These are phyloP conservation scores for Colletotrichum gloeosporioides DNA, from an alignment of 2,329 filamentous ascomycete genomes.

Conservation along the genomic window DNA sequence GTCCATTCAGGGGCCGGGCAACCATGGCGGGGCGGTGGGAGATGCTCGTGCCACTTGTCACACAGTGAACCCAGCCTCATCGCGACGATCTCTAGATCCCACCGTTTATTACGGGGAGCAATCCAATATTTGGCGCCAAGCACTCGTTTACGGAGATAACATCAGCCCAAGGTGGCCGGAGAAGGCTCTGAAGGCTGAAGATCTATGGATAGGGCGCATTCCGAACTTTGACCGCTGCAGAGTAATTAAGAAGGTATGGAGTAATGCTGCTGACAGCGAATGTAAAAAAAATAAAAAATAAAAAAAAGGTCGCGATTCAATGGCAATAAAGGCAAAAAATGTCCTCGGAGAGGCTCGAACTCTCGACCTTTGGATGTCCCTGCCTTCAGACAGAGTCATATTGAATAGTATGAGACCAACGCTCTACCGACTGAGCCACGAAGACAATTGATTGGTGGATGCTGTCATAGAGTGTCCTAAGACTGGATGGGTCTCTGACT, in stretches of 20 bases:
- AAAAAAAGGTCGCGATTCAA: background rate
- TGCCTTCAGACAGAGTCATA: background rate
- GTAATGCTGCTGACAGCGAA: background rate
- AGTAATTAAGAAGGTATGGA: background rate
- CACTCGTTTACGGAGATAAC: background rate
- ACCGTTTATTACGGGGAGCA: background rate
- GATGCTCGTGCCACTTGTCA: background rate
- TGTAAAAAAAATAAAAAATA: background rate
- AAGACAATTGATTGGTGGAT: background rate
- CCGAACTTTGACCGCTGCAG: background rate
- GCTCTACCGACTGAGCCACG: constrained; percentile 21
- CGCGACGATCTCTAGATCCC: background rate
- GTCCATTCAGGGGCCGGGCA: background rate
- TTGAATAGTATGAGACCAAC: constrained; percentile 17
- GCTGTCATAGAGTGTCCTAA: fast-evolving
- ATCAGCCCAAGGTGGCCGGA: background rate
- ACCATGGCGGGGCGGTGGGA: background rate
- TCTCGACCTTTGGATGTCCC: constrained; percentile 22
- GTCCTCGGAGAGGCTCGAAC: constrained; percentile 20
- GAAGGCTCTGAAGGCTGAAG: background rate
- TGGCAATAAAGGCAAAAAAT: background rate
- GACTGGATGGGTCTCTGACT: background rate
- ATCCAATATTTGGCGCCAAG: background rate
- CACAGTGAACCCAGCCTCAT: background rate
- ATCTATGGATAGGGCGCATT: background rate